phyloP scores from a whole-genome alignment of 2,329 filamentous ascomycete genomes.

The Metarhizium humberi region DNA sequence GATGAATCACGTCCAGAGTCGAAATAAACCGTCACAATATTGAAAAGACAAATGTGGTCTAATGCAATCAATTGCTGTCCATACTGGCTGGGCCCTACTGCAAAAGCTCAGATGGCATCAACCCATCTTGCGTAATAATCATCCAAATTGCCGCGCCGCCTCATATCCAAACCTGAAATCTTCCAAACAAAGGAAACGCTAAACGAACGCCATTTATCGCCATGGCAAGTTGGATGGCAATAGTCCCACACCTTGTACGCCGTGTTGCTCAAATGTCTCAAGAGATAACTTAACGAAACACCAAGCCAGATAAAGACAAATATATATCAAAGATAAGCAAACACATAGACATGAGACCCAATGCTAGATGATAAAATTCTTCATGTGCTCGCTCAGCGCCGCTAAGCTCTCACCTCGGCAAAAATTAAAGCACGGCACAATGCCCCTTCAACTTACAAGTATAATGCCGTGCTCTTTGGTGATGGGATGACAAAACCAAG shows the following conservation, averaged over 20 bases:
- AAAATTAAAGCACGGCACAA: neutral
- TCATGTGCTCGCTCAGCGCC: neutral
- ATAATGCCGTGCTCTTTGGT: neutral
- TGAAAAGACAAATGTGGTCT: neutral
- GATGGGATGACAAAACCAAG: neutral
- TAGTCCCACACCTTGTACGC: neutral
- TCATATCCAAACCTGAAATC: neutral
- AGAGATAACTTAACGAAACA: neutral
- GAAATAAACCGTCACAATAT: no score
- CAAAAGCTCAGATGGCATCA: neutral
- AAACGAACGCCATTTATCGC: conserved; percentile 1
- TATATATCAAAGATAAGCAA: neutral
- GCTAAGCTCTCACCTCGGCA: neutral
- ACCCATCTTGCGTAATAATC: neutral
- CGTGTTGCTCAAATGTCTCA: neutral
- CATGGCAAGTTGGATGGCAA: conserved; percentile 1
- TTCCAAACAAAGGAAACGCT: neutral
- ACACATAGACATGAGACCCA: neutral
- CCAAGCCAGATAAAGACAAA: neutral
- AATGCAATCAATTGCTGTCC: conserved; percentile 2
- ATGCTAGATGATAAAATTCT: neutral
- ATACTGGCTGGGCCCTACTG: neutral
- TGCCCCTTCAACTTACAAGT: neutral
- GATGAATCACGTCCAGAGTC: no score
- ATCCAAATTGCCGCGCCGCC: neutral